A percentile compares a stretch with the other conserved stretches of the same genome.
These are phyloP conservation scores for Vitis labrusca DNA, from an alignment of 164 flowering plant species.

Conservation along the genomic window DNA sequence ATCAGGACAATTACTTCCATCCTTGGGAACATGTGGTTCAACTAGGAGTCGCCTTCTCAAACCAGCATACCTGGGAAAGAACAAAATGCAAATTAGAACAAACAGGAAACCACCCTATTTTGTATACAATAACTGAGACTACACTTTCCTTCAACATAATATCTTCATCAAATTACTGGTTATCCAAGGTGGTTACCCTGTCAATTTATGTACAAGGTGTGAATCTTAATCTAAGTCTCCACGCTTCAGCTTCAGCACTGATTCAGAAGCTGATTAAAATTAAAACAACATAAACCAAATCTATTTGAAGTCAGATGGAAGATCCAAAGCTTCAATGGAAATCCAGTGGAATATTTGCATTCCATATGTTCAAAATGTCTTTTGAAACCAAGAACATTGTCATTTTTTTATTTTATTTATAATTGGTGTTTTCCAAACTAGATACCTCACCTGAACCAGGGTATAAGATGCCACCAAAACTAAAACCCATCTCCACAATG, in stretches of 20 bases:
- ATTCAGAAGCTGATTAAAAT: neutral
- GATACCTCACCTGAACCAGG: too few species aligned
- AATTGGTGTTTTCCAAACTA: too few species aligned
- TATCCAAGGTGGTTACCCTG: neutral
- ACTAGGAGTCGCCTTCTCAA: constrained; percentile 77
- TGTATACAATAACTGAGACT: neutral
- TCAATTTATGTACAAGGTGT: neutral
- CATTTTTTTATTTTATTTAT: too few species aligned
- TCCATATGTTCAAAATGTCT: neutral
- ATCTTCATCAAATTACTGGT: neutral
- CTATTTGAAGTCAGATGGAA: neutral
- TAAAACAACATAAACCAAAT: too few species aligned
- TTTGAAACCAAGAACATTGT: too few species aligned
- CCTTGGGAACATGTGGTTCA: constrained; percentile 70
- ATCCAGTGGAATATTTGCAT: neutral
- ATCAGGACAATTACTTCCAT: constrained; percentile 59
- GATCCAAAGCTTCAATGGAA: neutral
- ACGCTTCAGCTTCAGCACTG: neutral
- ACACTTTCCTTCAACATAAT: neutral
- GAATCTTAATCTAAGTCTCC: neutral
- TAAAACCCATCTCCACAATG: too few species aligned
- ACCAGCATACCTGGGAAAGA: constrained; percentile 63
- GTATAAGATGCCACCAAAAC: too few species aligned
- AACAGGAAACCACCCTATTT: neutral
- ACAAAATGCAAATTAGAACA: neutral